Evolutionary conservation across 2,329 filamentous ascomycete genomes (phyloP), one percentile per base, ranked within the genome.

Genomic region (Fusarium tjaetaba): DNA sequence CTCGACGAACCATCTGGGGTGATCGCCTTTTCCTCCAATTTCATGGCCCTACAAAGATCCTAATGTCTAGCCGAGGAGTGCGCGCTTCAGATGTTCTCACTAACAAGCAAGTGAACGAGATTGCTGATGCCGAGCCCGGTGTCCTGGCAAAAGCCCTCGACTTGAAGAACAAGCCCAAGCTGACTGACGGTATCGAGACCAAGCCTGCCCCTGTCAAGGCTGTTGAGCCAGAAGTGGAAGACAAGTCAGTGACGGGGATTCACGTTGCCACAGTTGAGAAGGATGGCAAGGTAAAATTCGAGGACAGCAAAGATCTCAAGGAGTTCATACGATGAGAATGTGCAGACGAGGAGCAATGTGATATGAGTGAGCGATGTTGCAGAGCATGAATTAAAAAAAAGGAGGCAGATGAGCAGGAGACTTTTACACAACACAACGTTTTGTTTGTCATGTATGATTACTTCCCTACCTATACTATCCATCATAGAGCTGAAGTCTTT

Each of bases 21-120:
- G 96, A 99, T 80, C 86, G 96, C 83, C 86, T 98, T 32, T 98
- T 98, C 83, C 85, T 99, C 38, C 93, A 94, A 79, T 98, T 99
- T 80, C 89, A 92, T 64, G 96, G 96, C 1, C 96, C 96, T 4
- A 90, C 89, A 11, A 98, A 93, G 5, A 89, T 99, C 55, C 87
- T 98, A 48, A 86, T 99, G 78, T 97, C 97, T 72, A 97, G 94
- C 59, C 90, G 96, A n/a, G 95, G 92, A 20, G 90, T 94, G 28
- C 88, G 93, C 22, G 85, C 97, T 48, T 91, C 90, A 60, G 96
- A 99, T 73, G 89, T 93, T 6, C 85, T 99, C 73, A 94, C 92
- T 9, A 86, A 88, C 34, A 89, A 91, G 56, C 92, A 99, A 74
- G 89, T 98, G 63, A 95, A 97, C 75, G 96, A 98, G 83, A 93